These are phyloP conservation scores for Stephanocyclus meneghinianus DNA, from an alignment of 352 stramenopile species.

Conservation along the genomic window DNA sequence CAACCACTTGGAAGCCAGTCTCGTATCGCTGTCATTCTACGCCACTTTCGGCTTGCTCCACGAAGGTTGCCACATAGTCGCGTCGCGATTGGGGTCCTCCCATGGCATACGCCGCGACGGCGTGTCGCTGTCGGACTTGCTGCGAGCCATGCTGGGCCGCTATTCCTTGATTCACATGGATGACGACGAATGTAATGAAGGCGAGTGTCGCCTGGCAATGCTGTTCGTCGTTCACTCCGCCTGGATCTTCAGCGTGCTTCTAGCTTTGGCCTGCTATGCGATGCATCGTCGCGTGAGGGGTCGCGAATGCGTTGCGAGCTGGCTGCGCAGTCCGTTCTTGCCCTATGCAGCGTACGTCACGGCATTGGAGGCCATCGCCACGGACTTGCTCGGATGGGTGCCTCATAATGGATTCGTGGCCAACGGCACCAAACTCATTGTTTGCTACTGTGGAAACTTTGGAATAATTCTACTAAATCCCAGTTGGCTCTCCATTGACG, in stretches of 20 bases:
- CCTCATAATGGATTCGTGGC: not conserved
- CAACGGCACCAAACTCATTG: not conserved
- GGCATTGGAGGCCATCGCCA: constrained; percentile 66
- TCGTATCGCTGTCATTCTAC: constrained; percentile 29
- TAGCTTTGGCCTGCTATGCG: constrained; percentile 33
- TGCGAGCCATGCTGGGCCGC: constrained; percentile 34
- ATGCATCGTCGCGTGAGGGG: not conserved
- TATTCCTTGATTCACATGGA: constrained; percentile 16
- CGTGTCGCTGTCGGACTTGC: not conserved
- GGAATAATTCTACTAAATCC: constrained; percentile 71
- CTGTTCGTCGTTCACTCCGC: constrained; percentile 54
- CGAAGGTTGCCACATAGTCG: constrained; percentile 59
- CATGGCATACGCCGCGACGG: not conserved
- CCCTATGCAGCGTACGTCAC: constrained; percentile 37
- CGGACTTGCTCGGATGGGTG: constrained; percentile 66
- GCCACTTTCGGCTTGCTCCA: constrained; percentile 65
- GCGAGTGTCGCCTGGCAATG: not conserved
- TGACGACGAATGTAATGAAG: not conserved
- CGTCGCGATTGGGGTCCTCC: not conserved
- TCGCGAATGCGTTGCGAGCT: not conserved
- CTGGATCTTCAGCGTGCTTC: constrained; percentile 65
- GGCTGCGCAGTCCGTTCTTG: not conserved
- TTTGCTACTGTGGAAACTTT: constrained; percentile 78
- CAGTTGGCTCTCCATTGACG: constrained; percentile 44
- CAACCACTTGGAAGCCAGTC: not conserved